phyloP scores from a whole-genome alignment of 805 yeast species.

The Lipomyces starkeyi region DNA sequence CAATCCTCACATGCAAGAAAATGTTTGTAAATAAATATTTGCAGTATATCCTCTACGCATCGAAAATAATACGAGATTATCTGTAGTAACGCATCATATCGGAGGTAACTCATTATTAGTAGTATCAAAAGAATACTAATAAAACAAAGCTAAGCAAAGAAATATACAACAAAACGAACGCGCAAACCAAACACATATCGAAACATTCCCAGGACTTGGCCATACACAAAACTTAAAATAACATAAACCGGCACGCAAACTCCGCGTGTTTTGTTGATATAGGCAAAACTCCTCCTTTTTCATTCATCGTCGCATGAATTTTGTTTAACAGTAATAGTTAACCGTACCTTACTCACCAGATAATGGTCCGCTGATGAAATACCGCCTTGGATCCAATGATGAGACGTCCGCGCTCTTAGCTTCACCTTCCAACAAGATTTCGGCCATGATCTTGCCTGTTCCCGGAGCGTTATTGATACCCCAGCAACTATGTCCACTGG shows the following conservation, averaged over 20 bases:
- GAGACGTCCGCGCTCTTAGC: slow-evolving; percentile 77
- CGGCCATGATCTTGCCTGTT: slow-evolving; percentile 92
- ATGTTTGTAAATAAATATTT: too few species aligned
- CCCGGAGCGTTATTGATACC: slow-evolving; percentile 98
- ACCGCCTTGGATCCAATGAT: slow-evolving; percentile 83
- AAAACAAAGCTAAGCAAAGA: neutral
- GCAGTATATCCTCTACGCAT: too few species aligned
- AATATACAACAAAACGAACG: neutral
- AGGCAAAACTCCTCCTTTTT: neutral
- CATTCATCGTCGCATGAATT: neutral
- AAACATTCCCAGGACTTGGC: neutral
- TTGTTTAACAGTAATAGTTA: neutral
- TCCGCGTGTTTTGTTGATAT: neutral
- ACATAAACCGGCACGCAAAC: slow-evolving; percentile 1
- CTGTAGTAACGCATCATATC: neutral
- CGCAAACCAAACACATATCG: neutral
- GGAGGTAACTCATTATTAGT: neutral
- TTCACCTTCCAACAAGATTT: slow-evolving; percentile 81
- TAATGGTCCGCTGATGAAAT: slow-evolving; percentile 58
- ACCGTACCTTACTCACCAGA: slow-evolving; percentile 21
- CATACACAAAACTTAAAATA: neutral
- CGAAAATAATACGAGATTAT: neutral
- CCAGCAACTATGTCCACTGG: slow-evolving; percentile 98
- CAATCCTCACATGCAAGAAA: too few species aligned
- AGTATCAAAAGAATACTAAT: neutral